Conservation (phyloP, 768 basidiomycete genomes). For the Calocera cornea region DNA sequence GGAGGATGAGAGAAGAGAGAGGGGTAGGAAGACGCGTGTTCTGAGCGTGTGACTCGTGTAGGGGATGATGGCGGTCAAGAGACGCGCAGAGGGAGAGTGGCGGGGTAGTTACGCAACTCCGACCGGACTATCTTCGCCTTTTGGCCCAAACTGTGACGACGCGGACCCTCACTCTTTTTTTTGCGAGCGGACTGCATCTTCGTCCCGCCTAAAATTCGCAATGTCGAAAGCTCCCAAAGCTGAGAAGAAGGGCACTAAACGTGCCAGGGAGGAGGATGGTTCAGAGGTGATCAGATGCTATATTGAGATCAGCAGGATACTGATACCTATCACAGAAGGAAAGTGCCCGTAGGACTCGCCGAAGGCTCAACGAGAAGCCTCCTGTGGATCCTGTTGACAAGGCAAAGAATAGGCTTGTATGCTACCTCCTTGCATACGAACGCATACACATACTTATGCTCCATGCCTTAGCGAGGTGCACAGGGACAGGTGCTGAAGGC, state of each 20-base stretch:
- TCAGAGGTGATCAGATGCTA: neutral
- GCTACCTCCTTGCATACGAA: neutral
- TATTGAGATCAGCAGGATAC: neutral
- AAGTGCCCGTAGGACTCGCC: neutral
- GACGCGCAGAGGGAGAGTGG: neutral
- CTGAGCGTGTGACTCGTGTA: neutral
- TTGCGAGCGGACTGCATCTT: neutral
- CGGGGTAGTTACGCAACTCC: neutral
- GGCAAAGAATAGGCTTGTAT: neutral
- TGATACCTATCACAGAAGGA: neutral
- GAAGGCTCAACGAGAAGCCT: neutral
- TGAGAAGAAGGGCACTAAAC: neutral
- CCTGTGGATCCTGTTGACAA: neutral
- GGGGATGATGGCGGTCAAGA: neutral
- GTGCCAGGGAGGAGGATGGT: neutral
- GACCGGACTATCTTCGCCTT: neutral
- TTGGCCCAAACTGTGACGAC: neutral
- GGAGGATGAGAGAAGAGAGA: neutral
- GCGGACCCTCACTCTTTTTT: neutral
- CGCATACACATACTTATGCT: neutral
- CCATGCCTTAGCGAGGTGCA: neutral
- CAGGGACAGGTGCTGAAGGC: constrained; percentile 30
- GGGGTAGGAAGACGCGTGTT: neutral
- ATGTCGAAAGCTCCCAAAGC: neutral
- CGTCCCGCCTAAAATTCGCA: neutral